Percentiles rank a stretch among this genome's conserved stretches.
Evolutionary conservation across 2,329 filamentous ascomycete species (phyloP).

Genomic region (Ceratocystiopsis sp.): DNA sequence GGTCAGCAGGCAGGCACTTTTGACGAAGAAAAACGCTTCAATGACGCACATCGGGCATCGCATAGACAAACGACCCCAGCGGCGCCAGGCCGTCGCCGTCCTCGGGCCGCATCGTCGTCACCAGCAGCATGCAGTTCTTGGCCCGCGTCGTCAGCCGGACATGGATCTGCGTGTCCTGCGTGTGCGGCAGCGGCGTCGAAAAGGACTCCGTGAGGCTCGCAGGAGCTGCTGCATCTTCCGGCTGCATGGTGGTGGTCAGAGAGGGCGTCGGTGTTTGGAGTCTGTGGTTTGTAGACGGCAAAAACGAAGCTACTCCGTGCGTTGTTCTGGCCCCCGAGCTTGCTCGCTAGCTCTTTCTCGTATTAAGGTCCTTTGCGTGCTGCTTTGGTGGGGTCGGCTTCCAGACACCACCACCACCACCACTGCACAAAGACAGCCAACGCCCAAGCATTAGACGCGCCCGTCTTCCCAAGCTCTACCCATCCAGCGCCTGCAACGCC

Average conservation of each 20-base stretch:
- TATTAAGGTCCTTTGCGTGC: too few species aligned
- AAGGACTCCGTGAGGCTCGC: slow-evolving; percentile 23
- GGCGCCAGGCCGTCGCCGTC: slow-evolving; percentile 27
- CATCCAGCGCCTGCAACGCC: too few species aligned
- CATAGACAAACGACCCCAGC: slow-evolving; percentile 86
- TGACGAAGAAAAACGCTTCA: neutral
- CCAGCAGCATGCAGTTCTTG: slow-evolving; percentile 41
- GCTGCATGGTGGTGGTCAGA: neutral
- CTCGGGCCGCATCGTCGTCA: slow-evolving; percentile 34
- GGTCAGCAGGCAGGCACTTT: neutral
- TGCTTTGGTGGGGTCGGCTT: too few species aligned
- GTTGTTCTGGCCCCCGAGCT: too few species aligned
- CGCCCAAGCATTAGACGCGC: too few species aligned
- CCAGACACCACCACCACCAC: too few species aligned
- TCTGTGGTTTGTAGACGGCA: too few species aligned
- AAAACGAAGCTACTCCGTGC: too few species aligned
- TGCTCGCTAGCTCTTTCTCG: too few species aligned
- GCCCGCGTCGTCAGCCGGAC: slow-evolving; percentile 39
- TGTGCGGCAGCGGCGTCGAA: slow-evolving; percentile 42
- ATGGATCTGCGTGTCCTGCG: slow-evolving; percentile 44
- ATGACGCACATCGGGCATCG: slow-evolving; percentile 63
- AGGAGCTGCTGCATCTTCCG: neutral
- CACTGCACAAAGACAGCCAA: too few species aligned
- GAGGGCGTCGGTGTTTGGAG: too few species aligned
- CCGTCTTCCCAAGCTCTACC: too few species aligned